phyloP scores from a whole-genome alignment of 1,284 basidiomycete species.

The Schizophyllum commune region DNA sequence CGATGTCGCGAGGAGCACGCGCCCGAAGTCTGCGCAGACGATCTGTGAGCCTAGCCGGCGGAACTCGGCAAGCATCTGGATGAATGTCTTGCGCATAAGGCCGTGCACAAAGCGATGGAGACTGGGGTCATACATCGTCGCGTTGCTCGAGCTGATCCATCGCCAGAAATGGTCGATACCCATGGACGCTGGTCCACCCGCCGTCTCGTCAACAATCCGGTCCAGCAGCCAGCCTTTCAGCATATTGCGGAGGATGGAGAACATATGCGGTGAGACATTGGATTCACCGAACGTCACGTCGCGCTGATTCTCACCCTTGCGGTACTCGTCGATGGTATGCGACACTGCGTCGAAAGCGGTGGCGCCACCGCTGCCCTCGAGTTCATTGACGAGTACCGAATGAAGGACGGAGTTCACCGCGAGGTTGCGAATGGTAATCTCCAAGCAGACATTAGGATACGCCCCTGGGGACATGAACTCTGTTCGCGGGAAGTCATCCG shows the following conservation, averaged over 20 bases:
- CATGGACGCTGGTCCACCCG: constrained; percentile 56
- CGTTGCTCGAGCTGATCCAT: constrained; percentile 85
- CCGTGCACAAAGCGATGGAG: constrained; percentile 92
- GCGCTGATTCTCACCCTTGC: constrained; percentile 67
- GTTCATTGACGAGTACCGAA: constrained; percentile 91
- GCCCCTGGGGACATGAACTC: constrained; percentile 85
- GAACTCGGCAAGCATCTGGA: constrained; percentile 96
- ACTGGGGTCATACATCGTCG: constrained; percentile 89
- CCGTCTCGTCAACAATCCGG: constrained; percentile 55
- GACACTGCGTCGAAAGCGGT: constrained; percentile 93
- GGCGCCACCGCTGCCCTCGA: constrained; percentile 89
- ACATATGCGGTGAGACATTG: constrained; percentile 86
- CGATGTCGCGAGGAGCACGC: constrained; percentile 86
- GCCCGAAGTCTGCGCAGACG: constrained; percentile 92
- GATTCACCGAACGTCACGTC: constrained; percentile 88
- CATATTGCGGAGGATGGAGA: constrained; percentile 82
- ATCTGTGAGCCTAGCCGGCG: constrained; percentile 91
- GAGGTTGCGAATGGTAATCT: constrained; percentile 85
- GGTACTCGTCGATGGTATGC: constrained; percentile 88
- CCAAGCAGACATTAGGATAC: constrained; percentile 91
- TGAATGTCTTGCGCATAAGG: constrained; percentile 97
- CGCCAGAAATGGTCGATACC: constrained; percentile 94
- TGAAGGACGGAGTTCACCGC: constrained; percentile 94
- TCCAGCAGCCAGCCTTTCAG: constrained; percentile 92
- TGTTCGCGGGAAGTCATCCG: constrained; percentile 77